Evolutionary conservation across 2,329 filamentous ascomycete genomes (phyloP).

Genomic region (Tympanopsis confertula): DNA sequence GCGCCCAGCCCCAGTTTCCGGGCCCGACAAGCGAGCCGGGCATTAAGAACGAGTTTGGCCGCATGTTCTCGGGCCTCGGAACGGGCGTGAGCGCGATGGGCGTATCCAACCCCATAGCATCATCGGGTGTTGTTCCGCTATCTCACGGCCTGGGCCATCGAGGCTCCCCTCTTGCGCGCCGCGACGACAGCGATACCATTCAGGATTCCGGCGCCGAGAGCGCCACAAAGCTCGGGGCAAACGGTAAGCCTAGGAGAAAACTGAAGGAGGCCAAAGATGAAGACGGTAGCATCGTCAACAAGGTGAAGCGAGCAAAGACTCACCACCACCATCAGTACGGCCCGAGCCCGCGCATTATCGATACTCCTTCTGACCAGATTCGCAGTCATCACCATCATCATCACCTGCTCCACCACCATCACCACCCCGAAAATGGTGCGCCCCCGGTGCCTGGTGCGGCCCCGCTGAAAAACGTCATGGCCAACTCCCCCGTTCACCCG

Average conservation of each 20-base stretch:
- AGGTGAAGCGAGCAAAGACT: constrained; percentile 58
- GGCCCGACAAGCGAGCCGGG: neutral
- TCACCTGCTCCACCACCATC: constrained; percentile 41
- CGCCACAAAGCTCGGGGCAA: constrained; percentile 23
- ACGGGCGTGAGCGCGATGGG: constrained; percentile 38
- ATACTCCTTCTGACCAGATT: constrained; percentile 12
- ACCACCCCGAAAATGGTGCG: constrained; percentile 29
- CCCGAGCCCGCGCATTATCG: constrained; percentile 12
- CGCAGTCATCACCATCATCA: constrained; percentile 34
- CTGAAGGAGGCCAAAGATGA: constrained; percentile 70
- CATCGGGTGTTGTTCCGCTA: constrained; percentile 25
- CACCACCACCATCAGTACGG: constrained; percentile 58
- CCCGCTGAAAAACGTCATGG: constrained; percentile 14
- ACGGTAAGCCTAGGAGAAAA: constrained; percentile 34
- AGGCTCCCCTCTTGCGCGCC: constrained; percentile 29
- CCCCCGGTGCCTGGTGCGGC: constrained; percentile 10
- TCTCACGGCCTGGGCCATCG: constrained; percentile 24
- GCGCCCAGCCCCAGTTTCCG: neutral
- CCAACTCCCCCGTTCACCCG: constrained; percentile 3
- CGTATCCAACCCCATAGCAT: constrained; percentile 37
- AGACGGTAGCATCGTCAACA: constrained; percentile 55
- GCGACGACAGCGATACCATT: constrained; percentile 37
- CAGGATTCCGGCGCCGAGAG: constrained; percentile 32
- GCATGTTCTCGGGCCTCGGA: constrained; percentile 7
- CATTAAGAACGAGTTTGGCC: neutral